phyloP scores from a whole-genome alignment of 1,284 basidiomycete genomes.

The Coniferiporia weirii region DNA sequence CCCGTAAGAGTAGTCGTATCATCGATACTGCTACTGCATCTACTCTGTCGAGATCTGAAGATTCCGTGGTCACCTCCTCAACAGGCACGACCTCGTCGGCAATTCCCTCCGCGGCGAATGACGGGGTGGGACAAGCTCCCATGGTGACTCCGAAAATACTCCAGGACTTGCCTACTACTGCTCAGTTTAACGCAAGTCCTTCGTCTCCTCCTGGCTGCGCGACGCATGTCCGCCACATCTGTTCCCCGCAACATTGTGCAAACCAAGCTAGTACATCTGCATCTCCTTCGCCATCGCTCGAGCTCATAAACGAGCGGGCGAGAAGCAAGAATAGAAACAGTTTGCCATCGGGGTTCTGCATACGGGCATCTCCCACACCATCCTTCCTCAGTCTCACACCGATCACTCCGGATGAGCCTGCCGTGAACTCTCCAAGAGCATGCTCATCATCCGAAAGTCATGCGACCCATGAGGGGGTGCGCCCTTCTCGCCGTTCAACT shows the following conservation, averaged over 20 bases:
- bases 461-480: background rate
- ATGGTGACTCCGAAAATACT: background rate
- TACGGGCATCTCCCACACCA: background rate
- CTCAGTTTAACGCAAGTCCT: background rate
- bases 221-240: background rate
- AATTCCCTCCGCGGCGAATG: background rate
- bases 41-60: background rate
- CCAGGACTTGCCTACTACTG: background rate
- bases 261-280: background rate
- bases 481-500: background rate
- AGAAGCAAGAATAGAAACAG: background rate
- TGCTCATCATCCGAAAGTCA: background rate
- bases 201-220: background rate
- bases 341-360: background rate
- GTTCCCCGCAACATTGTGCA: constrained; percentile 3
- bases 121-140: background rate
- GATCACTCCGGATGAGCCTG: background rate
- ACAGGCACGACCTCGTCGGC: background rate
- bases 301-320: background rate
- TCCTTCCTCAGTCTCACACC: background rate
- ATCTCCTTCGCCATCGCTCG: background rate
- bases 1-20: background rate
- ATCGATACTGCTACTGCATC: background rate
- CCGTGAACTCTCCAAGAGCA: background rate
- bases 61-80: background rate